These are phyloP conservation scores for Aspergillus melleus DNA, from an alignment of 2,329 filamentous ascomycete genomes.

Conservation along the genomic window DNA sequence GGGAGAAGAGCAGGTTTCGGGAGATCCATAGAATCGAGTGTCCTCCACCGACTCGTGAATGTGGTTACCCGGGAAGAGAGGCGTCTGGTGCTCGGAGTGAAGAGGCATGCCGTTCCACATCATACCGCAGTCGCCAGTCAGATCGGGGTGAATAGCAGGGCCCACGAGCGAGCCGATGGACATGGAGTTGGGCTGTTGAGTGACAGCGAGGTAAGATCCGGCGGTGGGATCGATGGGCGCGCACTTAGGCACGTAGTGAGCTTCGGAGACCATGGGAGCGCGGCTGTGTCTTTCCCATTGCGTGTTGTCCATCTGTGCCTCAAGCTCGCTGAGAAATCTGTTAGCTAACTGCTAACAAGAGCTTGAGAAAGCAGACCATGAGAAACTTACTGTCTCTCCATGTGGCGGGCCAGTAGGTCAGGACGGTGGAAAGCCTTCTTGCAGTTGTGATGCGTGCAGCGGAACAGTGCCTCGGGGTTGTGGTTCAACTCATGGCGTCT, in stretches of 20 bases:
- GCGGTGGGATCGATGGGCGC: constrained; percentile 23
- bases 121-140: constrained; percentile 32
- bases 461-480: constrained; percentile 48
- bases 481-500: constrained; percentile 53
- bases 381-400: constrained; percentile 50
- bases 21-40: constrained; percentile 44
- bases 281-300: constrained; percentile 30
- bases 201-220: constrained; percentile 25
- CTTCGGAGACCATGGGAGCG: constrained; percentile 21
- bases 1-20: constrained; percentile 47
- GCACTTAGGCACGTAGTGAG: constrained; percentile 24
- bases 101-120: constrained; percentile 40
- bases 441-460: constrained; percentile 45
- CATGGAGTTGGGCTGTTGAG: constrained; percentile 34
- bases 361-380: background rate
- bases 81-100: constrained; percentile 29
- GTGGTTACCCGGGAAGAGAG: constrained; percentile 31
- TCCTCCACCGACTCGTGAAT: constrained; percentile 41
- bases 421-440: constrained; percentile 50
- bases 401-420: constrained; percentile 49
- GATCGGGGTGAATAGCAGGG: constrained; percentile 34
- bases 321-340: constrained; percentile 32
- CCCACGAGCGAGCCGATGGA: constrained; percentile 38
- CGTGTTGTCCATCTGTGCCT: constrained; percentile 33
- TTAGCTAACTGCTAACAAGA: background rate